These are phyloP conservation scores for Xylariaceae sp. DNA, from an alignment of 2,329 filamentous ascomycete genomes.

Conservation along the genomic window DNA sequence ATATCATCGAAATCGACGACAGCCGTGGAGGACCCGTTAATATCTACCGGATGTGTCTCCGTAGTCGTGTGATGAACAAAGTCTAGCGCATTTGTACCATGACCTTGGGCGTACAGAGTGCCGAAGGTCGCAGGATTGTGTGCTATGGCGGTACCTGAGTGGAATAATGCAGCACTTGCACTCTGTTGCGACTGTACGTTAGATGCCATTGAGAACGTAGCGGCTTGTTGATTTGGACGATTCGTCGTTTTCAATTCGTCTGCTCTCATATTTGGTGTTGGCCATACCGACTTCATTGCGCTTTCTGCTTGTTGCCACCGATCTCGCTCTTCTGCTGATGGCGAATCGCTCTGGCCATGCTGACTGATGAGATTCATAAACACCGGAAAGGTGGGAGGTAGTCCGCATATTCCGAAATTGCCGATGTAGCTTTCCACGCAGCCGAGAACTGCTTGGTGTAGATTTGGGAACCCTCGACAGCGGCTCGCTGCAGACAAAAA, in stretches of 20 bases:
- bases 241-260: background rate
- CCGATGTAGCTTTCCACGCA: conserved; percentile 19
- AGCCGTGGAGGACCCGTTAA: background rate
- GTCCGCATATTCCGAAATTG: conserved; percentile 19
- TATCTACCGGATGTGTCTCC: background rate
- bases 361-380: conserved; percentile 19
- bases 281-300: conserved; percentile 18
- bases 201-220: background rate
- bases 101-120: conserved; percentile 2
- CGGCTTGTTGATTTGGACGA: background rate
- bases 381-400: conserved; percentile 18
- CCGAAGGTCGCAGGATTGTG: conserved; percentile 1
- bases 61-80: background rate
- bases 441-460: conserved; percentile 10
- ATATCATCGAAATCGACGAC: conserved; percentile 4
- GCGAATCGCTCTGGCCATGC: conserved; percentile 1
- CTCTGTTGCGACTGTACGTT: background rate
- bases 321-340: conserved; percentile 11
- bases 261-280: background rate
- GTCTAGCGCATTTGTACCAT: conserved; percentile 2
- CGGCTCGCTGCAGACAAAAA: conserved; percentile 15
- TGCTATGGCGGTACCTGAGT: background rate
- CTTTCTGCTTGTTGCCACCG: conserved; percentile 15
- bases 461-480: conserved; percentile 5
- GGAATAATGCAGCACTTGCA: background rate